These are phyloP conservation scores for Chlorella sp. DNA, from an alignment of 139 green algal genomes.

Conservation along the genomic window DNA sequence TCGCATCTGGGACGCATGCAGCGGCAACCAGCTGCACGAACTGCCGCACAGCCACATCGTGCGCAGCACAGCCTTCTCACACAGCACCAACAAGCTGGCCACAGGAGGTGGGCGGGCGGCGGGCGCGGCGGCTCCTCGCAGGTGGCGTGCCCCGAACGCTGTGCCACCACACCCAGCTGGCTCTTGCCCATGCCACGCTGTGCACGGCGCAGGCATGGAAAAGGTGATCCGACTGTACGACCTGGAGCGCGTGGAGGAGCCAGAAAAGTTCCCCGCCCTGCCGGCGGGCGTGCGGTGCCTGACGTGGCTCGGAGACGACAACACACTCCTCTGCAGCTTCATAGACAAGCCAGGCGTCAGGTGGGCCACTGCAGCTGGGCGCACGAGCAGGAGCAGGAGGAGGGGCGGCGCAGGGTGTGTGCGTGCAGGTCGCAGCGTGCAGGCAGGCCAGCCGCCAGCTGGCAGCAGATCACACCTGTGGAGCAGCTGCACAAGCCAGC, in stretches of 20 bases:
- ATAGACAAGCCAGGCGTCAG: slow-evolving; percentile 45
- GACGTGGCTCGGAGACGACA: slow-evolving; percentile 68
- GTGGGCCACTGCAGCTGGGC: too few species aligned
- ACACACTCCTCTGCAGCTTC: slow-evolving; percentile 56
- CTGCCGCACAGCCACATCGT: slow-evolving; percentile 96
- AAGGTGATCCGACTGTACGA: slow-evolving; percentile 93
- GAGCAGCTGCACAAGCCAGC: too few species aligned
- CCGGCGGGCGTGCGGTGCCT: slow-evolving; percentile 51
- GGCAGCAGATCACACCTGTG: too few species aligned
- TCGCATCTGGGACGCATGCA: slow-evolving; percentile 91
- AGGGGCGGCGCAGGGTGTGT: too few species aligned
- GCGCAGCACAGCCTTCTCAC: slow-evolving; percentile 72
- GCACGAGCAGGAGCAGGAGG: too few species aligned
- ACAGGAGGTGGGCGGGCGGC: slow-evolving; percentile 53
- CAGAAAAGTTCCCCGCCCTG: slow-evolving; percentile 26
- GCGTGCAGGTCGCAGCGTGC: too few species aligned
- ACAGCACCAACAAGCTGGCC: slow-evolving; percentile 38
- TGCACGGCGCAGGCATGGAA: slow-evolving; percentile 70
- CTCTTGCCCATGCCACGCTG: not conserved
- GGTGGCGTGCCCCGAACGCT: too few species aligned
- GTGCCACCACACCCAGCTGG: not conserved
- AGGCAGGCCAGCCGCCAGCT: too few species aligned
- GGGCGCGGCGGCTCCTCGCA: too few species aligned
- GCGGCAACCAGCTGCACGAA: slow-evolving; percentile 76
- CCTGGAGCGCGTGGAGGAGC: slow-evolving; percentile 59